These are phyloP conservation scores for Acanthamoeba culbertsoni DNA, from an alignment of 208 protist genomes.

Conservation along the genomic window DNA sequence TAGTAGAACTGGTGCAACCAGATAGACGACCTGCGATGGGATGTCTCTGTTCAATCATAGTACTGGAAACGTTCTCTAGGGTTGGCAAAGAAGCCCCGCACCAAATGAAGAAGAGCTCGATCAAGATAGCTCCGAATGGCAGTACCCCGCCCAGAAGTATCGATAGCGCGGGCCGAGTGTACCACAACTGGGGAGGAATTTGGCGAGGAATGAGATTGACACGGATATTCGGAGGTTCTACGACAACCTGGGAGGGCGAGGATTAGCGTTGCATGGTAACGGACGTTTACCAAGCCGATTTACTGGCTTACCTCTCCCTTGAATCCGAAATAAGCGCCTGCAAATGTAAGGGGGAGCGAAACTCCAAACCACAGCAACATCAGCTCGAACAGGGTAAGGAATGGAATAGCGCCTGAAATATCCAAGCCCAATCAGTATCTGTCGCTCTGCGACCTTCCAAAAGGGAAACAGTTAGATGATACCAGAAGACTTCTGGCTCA, in stretches of 20 bases:
- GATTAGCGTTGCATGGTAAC: too few species aligned
- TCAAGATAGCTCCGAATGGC: conserved; percentile 96
- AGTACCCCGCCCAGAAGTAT: conserved; percentile 91
- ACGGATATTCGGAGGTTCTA: too few species aligned
- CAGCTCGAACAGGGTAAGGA: not conserved
- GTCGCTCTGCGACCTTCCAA: conserved; percentile 71
- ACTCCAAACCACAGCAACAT: conserved; percentile 92
- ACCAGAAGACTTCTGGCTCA: conserved; percentile 76
- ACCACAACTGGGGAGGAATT: conserved; percentile 90
- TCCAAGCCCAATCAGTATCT: conserved; percentile 48
- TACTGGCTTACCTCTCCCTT: too few species aligned
- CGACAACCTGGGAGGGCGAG: too few species aligned
- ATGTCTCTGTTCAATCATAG: too few species aligned
- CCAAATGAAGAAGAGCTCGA: conserved; percentile 98
- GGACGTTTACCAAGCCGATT: conserved; percentile 87
- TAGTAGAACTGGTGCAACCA: conserved; percentile 96
- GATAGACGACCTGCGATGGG: conserved; percentile 93
- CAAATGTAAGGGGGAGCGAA: conserved; percentile 94
- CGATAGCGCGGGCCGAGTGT: conserved; percentile 85
- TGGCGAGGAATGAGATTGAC: conserved; percentile 96
- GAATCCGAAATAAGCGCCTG: conserved; percentile 94
- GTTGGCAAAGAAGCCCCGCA: too few species aligned
- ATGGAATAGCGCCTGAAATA: not conserved
- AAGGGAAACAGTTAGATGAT: too few species aligned
- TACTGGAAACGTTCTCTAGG: too few species aligned